Evolutionary conservation across 139 green algal species (phyloP).

Genomic region (Gonium pectorale): DNA sequence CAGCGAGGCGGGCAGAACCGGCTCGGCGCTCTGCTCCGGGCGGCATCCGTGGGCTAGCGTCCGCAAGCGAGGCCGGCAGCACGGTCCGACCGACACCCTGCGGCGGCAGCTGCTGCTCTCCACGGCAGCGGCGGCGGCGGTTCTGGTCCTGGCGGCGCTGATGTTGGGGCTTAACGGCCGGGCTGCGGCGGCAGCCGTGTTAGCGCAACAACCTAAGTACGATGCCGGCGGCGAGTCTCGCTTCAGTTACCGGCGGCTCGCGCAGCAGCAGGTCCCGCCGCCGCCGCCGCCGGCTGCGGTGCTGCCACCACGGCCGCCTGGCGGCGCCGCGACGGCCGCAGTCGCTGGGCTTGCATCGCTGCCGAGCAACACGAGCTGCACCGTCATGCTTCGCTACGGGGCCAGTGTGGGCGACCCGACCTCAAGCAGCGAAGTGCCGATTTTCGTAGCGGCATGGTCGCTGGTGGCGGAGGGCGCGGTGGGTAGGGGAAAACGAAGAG

Average conservation of each 20-base stretch:
- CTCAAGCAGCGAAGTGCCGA: slow-evolving; percentile 8
- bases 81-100: no score
- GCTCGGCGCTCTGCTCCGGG: no score
- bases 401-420: slow-evolving; percentile 45
- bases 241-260: not conserved
- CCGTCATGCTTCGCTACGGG: slow-evolving; percentile 46
- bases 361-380: slow-evolving; percentile 20
- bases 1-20: no score
- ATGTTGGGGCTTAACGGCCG: not conserved
- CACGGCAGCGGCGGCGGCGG: not conserved
- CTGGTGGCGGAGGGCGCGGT: not conserved
- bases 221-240: no score
- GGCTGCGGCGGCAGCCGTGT: no score
- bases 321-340: not conserved
- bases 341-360: not conserved
- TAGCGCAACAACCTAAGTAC: no score
- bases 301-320: no score
- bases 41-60: no score
- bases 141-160: not conserved
- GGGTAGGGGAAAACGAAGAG: no score
- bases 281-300: not conserved
- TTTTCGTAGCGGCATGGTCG: slow-evolving; percentile 29
- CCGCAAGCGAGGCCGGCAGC: no score
- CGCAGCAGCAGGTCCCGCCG: not conserved
- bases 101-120: no score